Base-by-base conservation (phyloP, 1,284 basidiomycete species). In the Takashimella koratensis region DNA sequence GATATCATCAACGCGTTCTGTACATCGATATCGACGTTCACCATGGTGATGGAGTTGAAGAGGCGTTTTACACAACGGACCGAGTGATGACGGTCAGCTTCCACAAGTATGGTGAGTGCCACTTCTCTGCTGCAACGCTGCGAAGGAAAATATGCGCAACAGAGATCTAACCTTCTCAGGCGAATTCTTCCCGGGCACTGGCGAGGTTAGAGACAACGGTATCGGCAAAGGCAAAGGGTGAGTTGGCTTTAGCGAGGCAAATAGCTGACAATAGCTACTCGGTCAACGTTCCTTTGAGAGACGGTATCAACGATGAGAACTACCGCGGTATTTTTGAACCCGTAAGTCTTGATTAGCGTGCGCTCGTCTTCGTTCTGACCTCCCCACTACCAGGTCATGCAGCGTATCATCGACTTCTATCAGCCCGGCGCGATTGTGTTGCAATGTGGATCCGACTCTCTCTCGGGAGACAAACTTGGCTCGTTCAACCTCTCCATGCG, bases 11-110 rank as follows among this genome's bases (percentile, higher is more conserved):
- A 20, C 84, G 96, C 36, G 96, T 99, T 4, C 80, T 99, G 24
- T 99, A 99, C 77, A 93, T 99, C 66, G 96, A 99, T 70, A 96
- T 98, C 58, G 96, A 99, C 70, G 91, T 97, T 0, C 96, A 99
- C 74, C 96, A 99, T 64, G 96, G 96, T 16, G 96, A 99, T 74
- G 96, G 96, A 43, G 96, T 99, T 6, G 96, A 99, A 73, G 96
- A 98, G 76, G 96, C 96, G 0, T 99, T 99, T 75, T 98, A 98
- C 74, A 96, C 94, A 0, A 98, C 96, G 13, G 95, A 99, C 71
- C 82, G 96, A 44, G 96, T 99, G 47, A 98, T 99, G 96, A 98
- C 95, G 0, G 87, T 87, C 70, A 93, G 89, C 64, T 97, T 98
- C 77, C 96, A 99, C 77, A 98, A 98, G 77, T 99, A 97, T 66